Percentiles rank a stretch among this genome's conserved stretches.
Conservation (phyloP, 805 yeast species). For the Cyberlindnera sargentensis region DNA sequence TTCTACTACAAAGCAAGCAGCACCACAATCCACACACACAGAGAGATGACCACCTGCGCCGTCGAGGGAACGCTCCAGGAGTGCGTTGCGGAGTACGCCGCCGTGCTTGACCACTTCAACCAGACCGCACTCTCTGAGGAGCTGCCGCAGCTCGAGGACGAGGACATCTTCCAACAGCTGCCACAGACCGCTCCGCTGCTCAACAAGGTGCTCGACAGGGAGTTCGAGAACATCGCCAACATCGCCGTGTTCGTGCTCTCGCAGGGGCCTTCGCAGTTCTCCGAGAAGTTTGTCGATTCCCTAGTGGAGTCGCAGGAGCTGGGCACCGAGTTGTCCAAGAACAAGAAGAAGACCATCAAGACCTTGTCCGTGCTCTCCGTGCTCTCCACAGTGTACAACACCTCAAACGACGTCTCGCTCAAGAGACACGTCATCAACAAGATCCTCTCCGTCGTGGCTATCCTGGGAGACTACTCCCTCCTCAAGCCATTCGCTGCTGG, state of each 20-base stretch:
- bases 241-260: slow-evolving; percentile 19
- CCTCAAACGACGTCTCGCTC: not conserved
- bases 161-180: slow-evolving; percentile 17
- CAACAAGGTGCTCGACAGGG: slow-evolving; percentile 18
- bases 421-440: slow-evolving; percentile 6
- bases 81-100: slow-evolving; percentile 25
- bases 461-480: slow-evolving; percentile 8
- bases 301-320: slow-evolving; percentile 20
- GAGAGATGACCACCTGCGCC: slow-evolving; percentile 17
- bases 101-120: slow-evolving; percentile 23
- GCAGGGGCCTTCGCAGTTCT: slow-evolving; percentile 7
- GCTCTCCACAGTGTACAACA: slow-evolving; percentile 9
- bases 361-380: slow-evolving; percentile 10
- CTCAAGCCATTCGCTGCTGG: slow-evolving; percentile 9
- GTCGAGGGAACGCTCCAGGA: slow-evolving; percentile 36
- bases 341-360: slow-evolving; percentile 17
- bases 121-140: slow-evolving; percentile 3
- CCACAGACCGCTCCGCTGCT: slow-evolving; percentile 10
- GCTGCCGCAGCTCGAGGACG: slow-evolving; percentile 10
- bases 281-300: slow-evolving; percentile 7
- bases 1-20: too few relatives aligned
- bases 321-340: slow-evolving; percentile 11
- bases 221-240: slow-evolving; percentile 21
- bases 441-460: slow-evolving; percentile 6
- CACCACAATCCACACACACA: too few relatives aligned